Percentiles rank a stretch among this genome's conserved stretches.
phyloP scores from a whole-genome alignment of 1,139 yeast species.

The Debaryomyces sp. region DNA sequence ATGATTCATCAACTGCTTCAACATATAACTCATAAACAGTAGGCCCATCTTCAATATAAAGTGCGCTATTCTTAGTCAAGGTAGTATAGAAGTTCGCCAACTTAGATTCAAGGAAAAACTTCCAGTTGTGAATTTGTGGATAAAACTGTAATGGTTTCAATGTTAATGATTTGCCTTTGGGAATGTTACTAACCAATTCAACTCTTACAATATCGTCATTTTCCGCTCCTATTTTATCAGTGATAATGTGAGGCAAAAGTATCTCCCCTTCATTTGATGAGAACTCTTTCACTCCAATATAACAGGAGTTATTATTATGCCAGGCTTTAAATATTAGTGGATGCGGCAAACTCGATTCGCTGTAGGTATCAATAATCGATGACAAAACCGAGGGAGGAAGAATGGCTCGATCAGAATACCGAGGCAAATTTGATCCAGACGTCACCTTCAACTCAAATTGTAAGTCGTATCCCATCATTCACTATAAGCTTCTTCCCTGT shows the following conservation, averaged over 20 bases:
- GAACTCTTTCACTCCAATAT: constrained; percentile 56
- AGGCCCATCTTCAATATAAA: constrained; percentile 37
- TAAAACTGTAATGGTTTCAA: constrained; percentile 49
- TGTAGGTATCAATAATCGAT: constrained; percentile 22
- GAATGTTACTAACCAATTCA: constrained; percentile 31
- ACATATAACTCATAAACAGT: constrained; percentile 38
- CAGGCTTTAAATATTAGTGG: constrained; percentile 50
- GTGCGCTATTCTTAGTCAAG: constrained; percentile 37
- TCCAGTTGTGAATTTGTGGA: constrained; percentile 52
- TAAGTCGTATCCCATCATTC: not conserved
- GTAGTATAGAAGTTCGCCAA: constrained; percentile 49
- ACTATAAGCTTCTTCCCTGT: not conserved
- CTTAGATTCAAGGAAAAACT: constrained; percentile 55
- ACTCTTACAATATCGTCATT: constrained; percentile 20
- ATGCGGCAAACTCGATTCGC: constrained; percentile 44
- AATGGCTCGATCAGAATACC: constrained; percentile 47
- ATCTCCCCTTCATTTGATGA: constrained; percentile 36
- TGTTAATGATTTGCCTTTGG: constrained; percentile 44
- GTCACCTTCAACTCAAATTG: not conserved
- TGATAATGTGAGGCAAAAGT: constrained; percentile 37
- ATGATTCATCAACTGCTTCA: constrained; percentile 34
- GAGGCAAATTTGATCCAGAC: constrained; percentile 14
- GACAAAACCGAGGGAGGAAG: constrained; percentile 45
- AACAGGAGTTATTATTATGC: constrained; percentile 16
- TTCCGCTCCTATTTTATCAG: constrained; percentile 23